Percentiles rank a stretch among this genome's conserved stretches.
Evolutionary conservation across 345 rosid species (phyloP).

Genomic region (Eucalyptus globulus): DNA sequence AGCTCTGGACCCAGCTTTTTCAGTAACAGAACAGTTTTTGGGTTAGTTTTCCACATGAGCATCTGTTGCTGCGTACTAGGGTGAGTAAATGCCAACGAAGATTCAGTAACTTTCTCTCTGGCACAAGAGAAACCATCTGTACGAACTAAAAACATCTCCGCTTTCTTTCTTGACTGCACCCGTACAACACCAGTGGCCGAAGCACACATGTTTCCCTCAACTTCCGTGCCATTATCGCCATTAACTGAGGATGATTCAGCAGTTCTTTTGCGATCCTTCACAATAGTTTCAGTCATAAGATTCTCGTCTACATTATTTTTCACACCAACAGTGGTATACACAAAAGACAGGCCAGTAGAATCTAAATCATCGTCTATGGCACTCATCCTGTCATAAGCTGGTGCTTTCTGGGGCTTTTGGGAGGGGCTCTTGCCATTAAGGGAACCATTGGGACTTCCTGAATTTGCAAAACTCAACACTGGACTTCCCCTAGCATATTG

Average conservation of each 20-base stretch:
- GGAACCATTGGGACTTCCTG: slow-evolving; percentile 21
- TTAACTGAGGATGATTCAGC: slow-evolving; percentile 22
- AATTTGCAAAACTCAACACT: slow-evolving; percentile 2
- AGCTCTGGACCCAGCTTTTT: slow-evolving; percentile 90
- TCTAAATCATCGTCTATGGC: not conserved
- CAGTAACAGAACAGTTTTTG: slow-evolving; percentile 77
- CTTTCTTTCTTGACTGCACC: slow-evolving; percentile 92
- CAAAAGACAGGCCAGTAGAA: not conserved
- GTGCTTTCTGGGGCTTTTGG: slow-evolving; percentile 10
- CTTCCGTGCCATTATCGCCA: slow-evolving; percentile 42
- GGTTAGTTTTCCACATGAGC: slow-evolving; percentile 97
- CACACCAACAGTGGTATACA: slow-evolving; percentile 8
- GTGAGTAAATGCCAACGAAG: slow-evolving; percentile 93
- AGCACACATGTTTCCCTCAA: slow-evolving; percentile 93
- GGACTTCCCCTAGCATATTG: not conserved
- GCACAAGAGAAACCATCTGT: slow-evolving; percentile 97
- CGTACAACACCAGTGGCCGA: slow-evolving; percentile 97
- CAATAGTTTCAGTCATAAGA: slow-evolving; percentile 6
- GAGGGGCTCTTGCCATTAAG: not conserved
- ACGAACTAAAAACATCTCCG: slow-evolving; percentile 94
- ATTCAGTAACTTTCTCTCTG: slow-evolving; percentile 91
- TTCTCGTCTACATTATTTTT: slow-evolving; percentile 7
- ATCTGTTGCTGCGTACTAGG: slow-evolving; percentile 99
- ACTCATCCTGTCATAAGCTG: not conserved
- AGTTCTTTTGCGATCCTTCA: slow-evolving; percentile 10